These are phyloP conservation scores for Eucalyptus marginata DNA, from an alignment of 345 rosid species.

Conservation along the genomic window DNA sequence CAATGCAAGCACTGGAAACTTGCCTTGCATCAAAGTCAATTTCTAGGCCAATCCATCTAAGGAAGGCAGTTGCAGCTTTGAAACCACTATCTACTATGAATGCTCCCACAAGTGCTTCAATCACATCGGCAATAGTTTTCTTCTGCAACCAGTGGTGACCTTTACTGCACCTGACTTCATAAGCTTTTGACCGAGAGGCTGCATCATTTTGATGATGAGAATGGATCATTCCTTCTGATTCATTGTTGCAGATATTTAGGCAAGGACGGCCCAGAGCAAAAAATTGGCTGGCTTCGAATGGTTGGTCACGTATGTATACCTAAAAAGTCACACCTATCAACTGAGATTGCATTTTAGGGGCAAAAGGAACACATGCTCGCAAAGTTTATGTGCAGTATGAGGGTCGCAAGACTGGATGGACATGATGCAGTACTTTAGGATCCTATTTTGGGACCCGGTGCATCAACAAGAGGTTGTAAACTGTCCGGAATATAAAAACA, in stretches of 20 bases:
- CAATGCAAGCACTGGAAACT: slow-evolving; percentile 38
- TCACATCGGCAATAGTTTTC: slow-evolving; percentile 86
- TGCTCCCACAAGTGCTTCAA: slow-evolving; percentile 92
- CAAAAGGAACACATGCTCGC: background rate
- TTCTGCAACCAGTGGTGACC: slow-evolving; percentile 74
- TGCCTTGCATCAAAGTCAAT: slow-evolving; percentile 49
- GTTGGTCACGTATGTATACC: slow-evolving; percentile 87
- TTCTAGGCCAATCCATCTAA: slow-evolving; percentile 76
- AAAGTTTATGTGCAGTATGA: background rate
- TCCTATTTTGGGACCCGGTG: background rate
- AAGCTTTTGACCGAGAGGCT: slow-evolving; percentile 11
- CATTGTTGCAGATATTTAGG: slow-evolving; percentile 39
- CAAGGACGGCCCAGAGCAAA: slow-evolving; percentile 75
- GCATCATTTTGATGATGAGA: slow-evolving; percentile 2
- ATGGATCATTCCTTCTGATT: slow-evolving; percentile 32
- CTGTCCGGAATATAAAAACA: background rate
- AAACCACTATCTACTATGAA: slow-evolving; percentile 87
- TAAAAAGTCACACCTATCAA: slow-evolving; percentile 5
- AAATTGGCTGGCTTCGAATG: slow-evolving; percentile 71
- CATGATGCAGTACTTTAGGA: background rate
- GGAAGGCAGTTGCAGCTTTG: slow-evolving; percentile 76
- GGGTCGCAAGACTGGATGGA: background rate
- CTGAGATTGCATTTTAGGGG: background rate
- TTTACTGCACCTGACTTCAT: slow-evolving; percentile 63
- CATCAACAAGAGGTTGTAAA: background rate